A percentile compares a stretch with the other conserved stretches of the same genome.
Evolutionary conservation across 1,284 basidiomycete species (phyloP).

Genomic region (Moniliella sp.): DNA sequence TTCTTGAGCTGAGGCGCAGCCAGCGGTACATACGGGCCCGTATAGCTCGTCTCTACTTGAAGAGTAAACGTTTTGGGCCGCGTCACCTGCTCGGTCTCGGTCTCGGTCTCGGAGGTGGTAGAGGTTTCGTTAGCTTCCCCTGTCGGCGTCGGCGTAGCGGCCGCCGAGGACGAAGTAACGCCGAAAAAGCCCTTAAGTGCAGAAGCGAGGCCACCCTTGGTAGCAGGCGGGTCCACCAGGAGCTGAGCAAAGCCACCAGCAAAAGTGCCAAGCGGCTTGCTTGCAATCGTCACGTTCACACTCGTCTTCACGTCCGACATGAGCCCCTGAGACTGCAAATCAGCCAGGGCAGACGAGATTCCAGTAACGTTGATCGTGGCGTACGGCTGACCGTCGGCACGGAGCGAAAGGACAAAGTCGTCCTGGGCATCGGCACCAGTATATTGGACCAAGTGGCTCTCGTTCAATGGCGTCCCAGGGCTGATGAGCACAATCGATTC

Average conservation of each 20-base stretch:
- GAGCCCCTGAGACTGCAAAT: constrained; percentile 14
- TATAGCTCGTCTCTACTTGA: constrained; percentile 8
- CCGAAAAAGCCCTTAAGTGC: constrained; percentile 24
- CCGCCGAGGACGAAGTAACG: constrained; percentile 3
- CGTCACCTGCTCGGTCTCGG: constrained; percentile 11
- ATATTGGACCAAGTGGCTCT: constrained; percentile 9
- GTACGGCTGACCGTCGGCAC: constrained; percentile 4
- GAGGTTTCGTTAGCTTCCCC: constrained; percentile 6
- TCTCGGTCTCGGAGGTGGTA: constrained; percentile 3
- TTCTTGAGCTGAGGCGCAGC: constrained; percentile 14
- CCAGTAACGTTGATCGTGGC: constrained; percentile 16
- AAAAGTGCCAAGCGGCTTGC: constrained; percentile 18
- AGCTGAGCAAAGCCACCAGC: constrained; percentile 14
- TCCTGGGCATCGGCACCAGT: constrained; percentile 6
- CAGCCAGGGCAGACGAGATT: constrained; percentile 13
- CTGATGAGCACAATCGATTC: constrained; percentile 13
- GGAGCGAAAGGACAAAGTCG: constrained; percentile 19
- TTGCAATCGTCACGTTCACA: constrained; percentile 20
- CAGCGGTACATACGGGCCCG: constrained; percentile 10
- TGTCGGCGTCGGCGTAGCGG: constrained; percentile 1
- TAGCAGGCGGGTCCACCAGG: constrained; percentile 13
- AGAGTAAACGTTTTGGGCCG: constrained; percentile 12
- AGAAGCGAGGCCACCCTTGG: constrained; percentile 18
- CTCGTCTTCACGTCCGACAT: constrained; percentile 17
- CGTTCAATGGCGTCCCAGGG: constrained; percentile 9